Conservation (phyloP, 2,329 filamentous ascomycete species). For the Dactylellina cionopaga region DNA sequence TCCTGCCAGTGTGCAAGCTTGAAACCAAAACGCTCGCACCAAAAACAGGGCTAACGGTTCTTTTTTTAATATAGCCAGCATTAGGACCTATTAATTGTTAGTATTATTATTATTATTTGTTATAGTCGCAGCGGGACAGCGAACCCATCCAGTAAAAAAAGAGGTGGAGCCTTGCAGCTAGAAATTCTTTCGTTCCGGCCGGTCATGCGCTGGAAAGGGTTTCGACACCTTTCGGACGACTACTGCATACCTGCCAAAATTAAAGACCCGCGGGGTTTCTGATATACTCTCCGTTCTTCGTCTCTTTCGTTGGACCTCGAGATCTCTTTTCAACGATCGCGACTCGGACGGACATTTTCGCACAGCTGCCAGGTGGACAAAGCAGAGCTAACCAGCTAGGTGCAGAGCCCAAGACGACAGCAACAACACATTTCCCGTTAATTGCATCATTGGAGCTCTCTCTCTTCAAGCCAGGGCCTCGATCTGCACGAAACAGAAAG, state of each 20-base stretch:
- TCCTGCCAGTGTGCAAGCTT: conserved; percentile 27
- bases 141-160: conserved; percentile 30
- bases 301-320: too few species aligned
- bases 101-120: conserved; percentile 22
- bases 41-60: conserved; percentile 45
- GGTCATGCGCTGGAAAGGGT: conserved; percentile 23
- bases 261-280: too few species aligned
- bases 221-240: neutral
- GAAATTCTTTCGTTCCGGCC: conserved; percentile 10
- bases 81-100: too few species aligned
- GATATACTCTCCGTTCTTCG: too few species aligned
- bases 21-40: conserved; percentile 18
- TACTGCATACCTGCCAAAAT: neutral
- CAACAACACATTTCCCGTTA: conserved; percentile 48
- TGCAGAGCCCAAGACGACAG: conserved; percentile 18
- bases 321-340: too few species aligned
- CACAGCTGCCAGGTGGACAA: too few species aligned
- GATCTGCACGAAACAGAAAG: neutral
- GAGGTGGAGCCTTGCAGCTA: conserved; percentile 16
- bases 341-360: too few species aligned
- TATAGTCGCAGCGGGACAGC: conserved; percentile 29
- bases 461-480: too few species aligned
- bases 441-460: conserved; percentile 23
- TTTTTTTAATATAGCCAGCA: too few species aligned
- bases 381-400: too few species aligned